phyloP scores from a whole-genome alignment of 2,329 filamentous ascomycete genomes.

The Fusarium transvaalense region DNA sequence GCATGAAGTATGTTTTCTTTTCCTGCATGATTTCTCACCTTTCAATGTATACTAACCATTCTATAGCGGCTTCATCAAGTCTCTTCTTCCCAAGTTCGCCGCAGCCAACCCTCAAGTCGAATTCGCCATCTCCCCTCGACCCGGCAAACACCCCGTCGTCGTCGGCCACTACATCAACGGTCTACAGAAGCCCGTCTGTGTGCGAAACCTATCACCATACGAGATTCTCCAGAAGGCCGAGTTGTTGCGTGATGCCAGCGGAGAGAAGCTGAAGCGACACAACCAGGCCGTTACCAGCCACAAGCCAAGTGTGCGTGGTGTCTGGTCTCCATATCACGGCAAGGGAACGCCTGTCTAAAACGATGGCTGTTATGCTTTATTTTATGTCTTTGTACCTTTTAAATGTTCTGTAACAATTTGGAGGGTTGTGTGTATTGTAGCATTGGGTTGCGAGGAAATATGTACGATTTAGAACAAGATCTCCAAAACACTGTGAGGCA shows the following conservation, averaged over 20 bases:
- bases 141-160: conserved; percentile 89
- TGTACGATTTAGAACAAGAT: conserved; percentile 46
- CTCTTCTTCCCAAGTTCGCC: conserved; percentile 82
- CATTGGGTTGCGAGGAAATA: conserved; percentile 49
- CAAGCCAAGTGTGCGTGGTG: conserved; percentile 75
- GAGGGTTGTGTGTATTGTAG: conserved; percentile 36
- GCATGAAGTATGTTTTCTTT: conserved; percentile 81
- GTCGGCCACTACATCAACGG: conserved; percentile 95
- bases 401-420: conserved; percentile 44
- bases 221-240: conserved; percentile 86
- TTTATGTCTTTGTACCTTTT: conserved; percentile 45
- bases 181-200: conserved; percentile 84
- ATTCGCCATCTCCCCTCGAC: conserved; percentile 89
- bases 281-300: conserved; percentile 74
- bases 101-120: conserved; percentile 87
- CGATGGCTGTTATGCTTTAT: conserved; percentile 4
- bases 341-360: conserved; percentile 65
- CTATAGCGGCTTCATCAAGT: conserved; percentile 81
- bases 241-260: conserved; percentile 78
- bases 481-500: conserved; percentile 36
- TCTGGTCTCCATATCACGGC: conserved; percentile 79
- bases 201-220: conserved; percentile 83
- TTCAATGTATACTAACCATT: conserved; percentile 43
- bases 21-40: rapidly evolving
- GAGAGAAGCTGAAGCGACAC: conserved; percentile 76